Evolutionary conservation across 768 basidiomycete genomes (phyloP).

Genomic region (Xerocomellus chrysenteron): DNA sequence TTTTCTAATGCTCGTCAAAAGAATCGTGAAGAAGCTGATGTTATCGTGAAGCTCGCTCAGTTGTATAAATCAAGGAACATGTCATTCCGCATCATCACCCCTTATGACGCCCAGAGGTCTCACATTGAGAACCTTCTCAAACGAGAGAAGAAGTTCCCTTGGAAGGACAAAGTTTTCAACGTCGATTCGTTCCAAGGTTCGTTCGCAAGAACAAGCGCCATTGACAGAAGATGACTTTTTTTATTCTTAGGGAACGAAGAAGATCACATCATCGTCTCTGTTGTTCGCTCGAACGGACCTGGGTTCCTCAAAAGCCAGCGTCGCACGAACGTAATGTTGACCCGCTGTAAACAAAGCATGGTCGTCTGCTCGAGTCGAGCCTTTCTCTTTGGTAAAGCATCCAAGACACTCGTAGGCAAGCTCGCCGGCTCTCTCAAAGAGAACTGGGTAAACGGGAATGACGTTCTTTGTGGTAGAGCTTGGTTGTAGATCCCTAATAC

Average conservation of each 20-base stretch:
- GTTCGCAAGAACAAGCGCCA: conserved; percentile 5
- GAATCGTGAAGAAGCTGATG: conserved; percentile 58
- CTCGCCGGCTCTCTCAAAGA: conserved; percentile 14
- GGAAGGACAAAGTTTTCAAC: conserved; percentile 70
- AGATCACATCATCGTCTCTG: conserved; percentile 68
- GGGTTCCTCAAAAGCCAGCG: conserved; percentile 66
- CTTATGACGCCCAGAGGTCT: conserved; percentile 71
- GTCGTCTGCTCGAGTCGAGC: conserved; percentile 57
- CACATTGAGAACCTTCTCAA: conserved; percentile 57
- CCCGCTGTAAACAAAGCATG: conserved; percentile 73
- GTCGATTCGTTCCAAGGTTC: conserved; percentile 81
- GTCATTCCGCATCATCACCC: conserved; percentile 69
- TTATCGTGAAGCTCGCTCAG: conserved; percentile 52
- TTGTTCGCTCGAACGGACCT: conserved; percentile 54
- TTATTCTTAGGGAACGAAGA: conserved; percentile 71
- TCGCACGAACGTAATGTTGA: conserved; percentile 84
- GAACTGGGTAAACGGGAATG: conserved; percentile 19
- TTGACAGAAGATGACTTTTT: conserved; percentile 12
- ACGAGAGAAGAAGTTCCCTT: conserved; percentile 41
- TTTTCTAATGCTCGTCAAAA: conserved; percentile 29
- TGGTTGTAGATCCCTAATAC: background rate
- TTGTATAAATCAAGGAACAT: conserved; percentile 45
- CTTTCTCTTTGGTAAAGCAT: conserved; percentile 19
- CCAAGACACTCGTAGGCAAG: conserved; percentile 25
- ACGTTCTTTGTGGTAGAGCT: conserved; percentile 1